Base-by-base conservation (phyloP, 2,329 filamentous ascomycete genomes). In the Gliomastix tumulicola region DNA sequence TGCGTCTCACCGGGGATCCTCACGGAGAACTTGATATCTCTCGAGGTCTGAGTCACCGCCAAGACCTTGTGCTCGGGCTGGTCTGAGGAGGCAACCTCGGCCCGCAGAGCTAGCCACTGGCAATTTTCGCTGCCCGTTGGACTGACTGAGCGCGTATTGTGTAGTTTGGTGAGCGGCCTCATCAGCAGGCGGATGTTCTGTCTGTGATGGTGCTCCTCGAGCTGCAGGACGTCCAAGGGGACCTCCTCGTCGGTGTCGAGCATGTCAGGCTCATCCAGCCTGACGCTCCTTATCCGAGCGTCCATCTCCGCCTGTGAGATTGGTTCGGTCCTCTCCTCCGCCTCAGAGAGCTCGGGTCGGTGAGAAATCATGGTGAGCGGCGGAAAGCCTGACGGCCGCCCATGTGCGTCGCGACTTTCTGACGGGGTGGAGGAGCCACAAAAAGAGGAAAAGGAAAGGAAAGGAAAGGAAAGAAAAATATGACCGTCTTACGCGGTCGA, bases 11-110 rank as follows among this genome's bases (percentile, higher is more conserved):
- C 63, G 5, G 73, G 74, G 39, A 78, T 73, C 34, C 67, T 62
- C 41, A 78, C 71, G 27, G 69, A 71, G 48, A 77, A 77, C 43
- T 75, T 77, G 62, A 76, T 75, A 52, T 78, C 73, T 48, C 68
- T 68, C 42, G 67, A 63, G 6, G 74, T 78, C 59, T 79, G 74
- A 45, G 72, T 76, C 49, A 79, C 74, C 23, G 74, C 74, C 19
- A 79, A 55, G 33, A 78, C 74, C 49, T 68, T 72, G 52, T 76
- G 68, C 42, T 67, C 63, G n/a, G 70, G 65, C 49, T 69, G 61
- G n/a, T 69, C 64, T 28, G 69, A 53, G 15, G 69, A 66, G 25
- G 69, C 63, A 25, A 71, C 64, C 49, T 76, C 71, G 42, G 73
- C 68, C 38, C 69, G 71, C 35, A 78, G 58, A 13, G 68, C 69